Percentiles rank a stretch among this genome's conserved stretches.
phyloP scores from a whole-genome alignment of 306 rosid species.

The Citrullus amarus region DNA sequence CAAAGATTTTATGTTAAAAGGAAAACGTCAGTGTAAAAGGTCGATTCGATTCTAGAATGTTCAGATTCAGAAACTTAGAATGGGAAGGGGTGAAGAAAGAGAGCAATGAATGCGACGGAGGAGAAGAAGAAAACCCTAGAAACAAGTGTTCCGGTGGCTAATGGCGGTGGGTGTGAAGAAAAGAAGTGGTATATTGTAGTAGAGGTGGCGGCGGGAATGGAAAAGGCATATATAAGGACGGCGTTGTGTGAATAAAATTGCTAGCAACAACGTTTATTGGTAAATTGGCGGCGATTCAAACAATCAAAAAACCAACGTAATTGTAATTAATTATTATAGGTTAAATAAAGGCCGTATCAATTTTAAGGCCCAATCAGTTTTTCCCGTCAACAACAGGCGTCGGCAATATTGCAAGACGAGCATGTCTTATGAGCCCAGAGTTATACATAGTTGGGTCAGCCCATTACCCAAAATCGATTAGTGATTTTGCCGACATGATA shows the following conservation, averaged over 20 bases:
- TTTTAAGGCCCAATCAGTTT: not conserved
- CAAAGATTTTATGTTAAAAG: not conserved
- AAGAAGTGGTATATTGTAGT: not conserved
- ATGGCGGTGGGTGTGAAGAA: not conserved
- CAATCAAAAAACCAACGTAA: not conserved
- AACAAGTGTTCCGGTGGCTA: not conserved
- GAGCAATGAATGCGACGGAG: not conserved
- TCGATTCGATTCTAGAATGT: not conserved
- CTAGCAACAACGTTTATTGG: not conserved
- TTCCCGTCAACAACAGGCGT: no score
- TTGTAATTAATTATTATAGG: not conserved
- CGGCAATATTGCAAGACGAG: not conserved
- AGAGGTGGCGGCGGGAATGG: not conserved
- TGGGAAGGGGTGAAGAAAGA: not conserved
- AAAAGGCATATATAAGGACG: not conserved
- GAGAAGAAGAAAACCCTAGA: not conserved
- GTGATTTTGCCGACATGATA: not conserved
- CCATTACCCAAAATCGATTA: not conserved
- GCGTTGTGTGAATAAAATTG: not conserved
- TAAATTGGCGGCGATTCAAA: not conserved
- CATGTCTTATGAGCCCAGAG: not conserved
- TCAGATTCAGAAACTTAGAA: not conserved
- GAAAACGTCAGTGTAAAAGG: not conserved
- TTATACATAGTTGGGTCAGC: not conserved
- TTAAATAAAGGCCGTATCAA: not conserved